Evolutionary conservation across 345 rosid species (phyloP).

Genomic region (Gossypium arboreum): DNA sequence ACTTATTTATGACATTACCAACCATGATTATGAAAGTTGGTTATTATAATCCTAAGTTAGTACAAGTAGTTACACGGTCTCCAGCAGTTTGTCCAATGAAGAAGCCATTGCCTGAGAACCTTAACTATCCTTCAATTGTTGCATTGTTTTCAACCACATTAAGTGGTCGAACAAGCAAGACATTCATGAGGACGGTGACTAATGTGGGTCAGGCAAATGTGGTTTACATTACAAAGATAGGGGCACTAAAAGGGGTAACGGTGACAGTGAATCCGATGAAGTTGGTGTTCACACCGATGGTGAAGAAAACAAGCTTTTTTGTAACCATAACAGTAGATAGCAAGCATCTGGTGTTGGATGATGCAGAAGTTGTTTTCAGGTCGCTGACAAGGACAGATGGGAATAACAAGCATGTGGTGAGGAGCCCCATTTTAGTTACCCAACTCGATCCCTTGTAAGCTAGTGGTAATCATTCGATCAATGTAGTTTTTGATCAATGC

Average conservation of each 20-base stretch:
- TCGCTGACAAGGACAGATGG: slow-evolving; percentile 78
- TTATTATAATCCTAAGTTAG: slow-evolving; percentile 56
- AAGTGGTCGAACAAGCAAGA: slow-evolving; percentile 36
- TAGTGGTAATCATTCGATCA: slow-evolving; percentile 17
- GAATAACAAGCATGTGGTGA: slow-evolving; percentile 43
- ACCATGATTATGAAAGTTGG: slow-evolving; percentile 65
- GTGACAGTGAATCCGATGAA: slow-evolving; percentile 55
- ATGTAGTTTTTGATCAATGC: slow-evolving; percentile 23
- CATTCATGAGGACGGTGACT: slow-evolving; percentile 55
- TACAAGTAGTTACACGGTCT: slow-evolving; percentile 65
- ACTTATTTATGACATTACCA: slow-evolving; percentile 60
- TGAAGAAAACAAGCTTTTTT: slow-evolving; percentile 53
- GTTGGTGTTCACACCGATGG: slow-evolving; percentile 39
- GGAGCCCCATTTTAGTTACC: slow-evolving; percentile 73
- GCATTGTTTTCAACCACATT: slow-evolving; percentile 53
- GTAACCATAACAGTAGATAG: slow-evolving; percentile 53
- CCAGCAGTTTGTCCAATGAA: slow-evolving; percentile 49
- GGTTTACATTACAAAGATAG: slow-evolving; percentile 39
- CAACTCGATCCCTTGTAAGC: slow-evolving; percentile 45
- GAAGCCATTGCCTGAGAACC: slow-evolving; percentile 59
- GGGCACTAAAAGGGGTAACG: slow-evolving; percentile 56
- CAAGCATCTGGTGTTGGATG: slow-evolving; percentile 44
- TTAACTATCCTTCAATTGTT: slow-evolving; percentile 74
- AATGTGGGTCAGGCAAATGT: slow-evolving; percentile 55
- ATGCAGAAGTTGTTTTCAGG: slow-evolving; percentile 67